These are phyloP conservation scores for Pelargonium fulgidum DNA, from an alignment of 441 rosid species.

Conservation along the genomic window DNA sequence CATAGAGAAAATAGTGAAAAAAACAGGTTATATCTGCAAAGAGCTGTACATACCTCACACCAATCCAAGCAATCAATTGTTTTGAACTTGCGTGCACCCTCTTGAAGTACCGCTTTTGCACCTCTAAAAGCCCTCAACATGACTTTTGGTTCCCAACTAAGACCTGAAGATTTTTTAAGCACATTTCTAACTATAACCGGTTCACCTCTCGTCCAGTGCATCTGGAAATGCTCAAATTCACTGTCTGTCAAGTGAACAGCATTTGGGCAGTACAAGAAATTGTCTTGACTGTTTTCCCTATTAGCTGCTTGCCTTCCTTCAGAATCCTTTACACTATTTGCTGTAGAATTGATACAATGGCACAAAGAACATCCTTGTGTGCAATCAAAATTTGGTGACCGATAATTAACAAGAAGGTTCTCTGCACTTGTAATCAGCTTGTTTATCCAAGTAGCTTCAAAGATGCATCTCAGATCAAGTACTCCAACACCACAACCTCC, in stretches of 20 bases:
- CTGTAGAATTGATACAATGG: slow-evolving; percentile 16
- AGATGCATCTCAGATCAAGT: slow-evolving; percentile 32
- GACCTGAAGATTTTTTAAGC: slow-evolving; percentile 45
- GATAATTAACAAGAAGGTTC: slow-evolving; percentile 23
- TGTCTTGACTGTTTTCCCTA: slow-evolving; percentile 29
- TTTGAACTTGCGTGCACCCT: slow-evolving; percentile 37
- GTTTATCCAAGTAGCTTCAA: slow-evolving; percentile 25
- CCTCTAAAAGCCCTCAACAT: slow-evolving; percentile 83
- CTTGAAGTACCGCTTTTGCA: slow-evolving; percentile 44
- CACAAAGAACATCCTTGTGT: slow-evolving; percentile 31
- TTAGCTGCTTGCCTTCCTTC: slow-evolving; percentile 36
- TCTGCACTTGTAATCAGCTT: slow-evolving; percentile 30
- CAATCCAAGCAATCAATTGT: slow-evolving; percentile 78
- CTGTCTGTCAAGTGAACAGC: slow-evolving; percentile 25
- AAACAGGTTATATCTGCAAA: too few relatives aligned
- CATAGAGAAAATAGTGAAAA: too few relatives aligned
- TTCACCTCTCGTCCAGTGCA: slow-evolving; percentile 75
- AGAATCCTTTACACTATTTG: slow-evolving; percentile 18
- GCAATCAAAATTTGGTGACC: slow-evolving; percentile 17
- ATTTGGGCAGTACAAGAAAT: slow-evolving; percentile 32
- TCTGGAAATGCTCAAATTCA: slow-evolving; percentile 42
- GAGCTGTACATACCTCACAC: slow-evolving; percentile 52
- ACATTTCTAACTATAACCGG: slow-evolving; percentile 66
- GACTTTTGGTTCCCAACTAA: slow-evolving; percentile 94
- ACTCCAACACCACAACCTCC: slow-evolving; percentile 40